These are phyloP conservation scores for Psilocybe mexicana DNA, from an alignment of 1,284 basidiomycete species.

Conservation along the genomic window DNA sequence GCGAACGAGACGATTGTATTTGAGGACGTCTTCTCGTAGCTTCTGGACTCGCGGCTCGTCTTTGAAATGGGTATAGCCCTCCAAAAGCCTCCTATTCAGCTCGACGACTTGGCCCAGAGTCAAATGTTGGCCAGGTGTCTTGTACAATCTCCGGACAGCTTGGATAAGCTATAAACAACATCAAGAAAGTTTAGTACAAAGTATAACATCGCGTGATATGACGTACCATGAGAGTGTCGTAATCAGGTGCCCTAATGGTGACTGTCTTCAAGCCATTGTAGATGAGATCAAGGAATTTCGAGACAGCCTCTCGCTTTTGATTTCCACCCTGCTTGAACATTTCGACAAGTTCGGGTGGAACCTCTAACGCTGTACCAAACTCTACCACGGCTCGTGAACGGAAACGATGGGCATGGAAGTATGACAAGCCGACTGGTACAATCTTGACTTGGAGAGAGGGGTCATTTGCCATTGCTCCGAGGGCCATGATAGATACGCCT, in stretches of 20 bases:
- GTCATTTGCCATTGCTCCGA: slow-evolving; percentile 94
- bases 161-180: slow-evolving; percentile 74
- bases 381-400: slow-evolving; percentile 96
- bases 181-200: background rate
- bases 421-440: slow-evolving; percentile 92
- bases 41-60: slow-evolving; percentile 90
- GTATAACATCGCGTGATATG: background rate
- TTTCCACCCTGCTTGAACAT: slow-evolving; percentile 91
- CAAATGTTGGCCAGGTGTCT: slow-evolving; percentile 92
- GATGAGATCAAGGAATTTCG: slow-evolving; percentile 88
- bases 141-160: slow-evolving; percentile 93
- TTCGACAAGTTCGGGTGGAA: slow-evolving; percentile 82
- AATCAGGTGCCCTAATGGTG: slow-evolving; percentile 95
- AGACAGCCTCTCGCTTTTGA: slow-evolving; percentile 90
- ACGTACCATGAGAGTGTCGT: slow-evolving; percentile 93
- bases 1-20: slow-evolving; percentile 89
- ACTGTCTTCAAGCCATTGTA: slow-evolving; percentile 98
- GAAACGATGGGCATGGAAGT: slow-evolving; percentile 96
- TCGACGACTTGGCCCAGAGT: slow-evolving; percentile 97
- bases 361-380: slow-evolving; percentile 91
- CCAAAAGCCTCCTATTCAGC: slow-evolving; percentile 91
- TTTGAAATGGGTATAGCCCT: slow-evolving; percentile 93
- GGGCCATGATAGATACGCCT: slow-evolving; percentile 96
- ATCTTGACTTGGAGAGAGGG: slow-evolving; percentile 88
- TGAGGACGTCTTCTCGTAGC: slow-evolving; percentile 82